Evolutionary conservation across 305 asterid species (phyloP).

Genomic region (Lippia alba): DNA sequence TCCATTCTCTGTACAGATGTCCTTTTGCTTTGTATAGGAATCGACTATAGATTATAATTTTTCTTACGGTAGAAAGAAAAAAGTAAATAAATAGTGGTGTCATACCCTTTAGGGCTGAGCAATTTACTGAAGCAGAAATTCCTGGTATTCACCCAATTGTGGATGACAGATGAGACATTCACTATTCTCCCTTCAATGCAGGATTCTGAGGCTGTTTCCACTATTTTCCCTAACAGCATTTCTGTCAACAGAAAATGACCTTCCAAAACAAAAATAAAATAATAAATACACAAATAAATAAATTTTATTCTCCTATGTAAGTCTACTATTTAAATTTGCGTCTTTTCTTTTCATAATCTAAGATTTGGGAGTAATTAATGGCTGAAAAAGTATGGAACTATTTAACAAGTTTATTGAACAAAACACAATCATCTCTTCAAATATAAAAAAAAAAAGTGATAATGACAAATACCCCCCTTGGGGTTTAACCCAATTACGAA

Average conservation of each 20-base stretch:
- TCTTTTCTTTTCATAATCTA: no score
- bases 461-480: no score
- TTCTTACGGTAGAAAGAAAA: not conserved
- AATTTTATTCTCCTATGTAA: not conserved
- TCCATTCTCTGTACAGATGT: no score
- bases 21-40: no score
- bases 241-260: slow-evolving; percentile 91
- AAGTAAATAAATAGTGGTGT: not conserved
- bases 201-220: slow-evolving; percentile 71
- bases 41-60: not conserved
- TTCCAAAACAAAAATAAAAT: slow-evolving; percentile 35
- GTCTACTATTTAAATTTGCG: not conserved
- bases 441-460: no score
- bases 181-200: slow-evolving; percentile 87
- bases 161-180: slow-evolving; percentile 91
- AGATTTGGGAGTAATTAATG: no score
- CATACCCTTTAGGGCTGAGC: slow-evolving; percentile 78
- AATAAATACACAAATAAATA: not conserved
- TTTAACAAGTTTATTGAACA: no score
- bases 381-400: no score
- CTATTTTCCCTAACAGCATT: slow-evolving; percentile 80
- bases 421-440: no score
- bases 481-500: no score
- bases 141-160: slow-evolving; percentile 74
- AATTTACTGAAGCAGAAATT: slow-evolving; percentile 63